Evolutionary conservation across 176 grass and related monocot genomes (phyloP).

Genomic region (Melocanna baccifera): DNA sequence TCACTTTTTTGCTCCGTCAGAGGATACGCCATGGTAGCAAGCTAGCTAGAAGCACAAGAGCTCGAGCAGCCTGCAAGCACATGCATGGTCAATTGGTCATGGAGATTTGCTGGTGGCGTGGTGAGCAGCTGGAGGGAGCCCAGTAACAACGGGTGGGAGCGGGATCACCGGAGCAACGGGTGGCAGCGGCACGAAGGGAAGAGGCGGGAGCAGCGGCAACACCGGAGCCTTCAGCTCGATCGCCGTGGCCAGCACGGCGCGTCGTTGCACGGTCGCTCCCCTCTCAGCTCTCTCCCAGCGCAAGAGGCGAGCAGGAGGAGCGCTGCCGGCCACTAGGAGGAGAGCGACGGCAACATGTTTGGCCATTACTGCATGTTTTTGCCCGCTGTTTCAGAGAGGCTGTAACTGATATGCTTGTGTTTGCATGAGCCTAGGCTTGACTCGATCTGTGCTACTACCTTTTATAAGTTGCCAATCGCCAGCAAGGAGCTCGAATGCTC

Average conservation of each 20-base stretch:
- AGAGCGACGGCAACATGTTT: background rate
- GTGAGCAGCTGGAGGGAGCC: background rate
- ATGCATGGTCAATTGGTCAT: background rate
- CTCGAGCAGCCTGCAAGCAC: background rate
- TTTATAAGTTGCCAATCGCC: too few species aligned
- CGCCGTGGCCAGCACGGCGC: background rate
- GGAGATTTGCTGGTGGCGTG: background rate
- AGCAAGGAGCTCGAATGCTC: too few species aligned
- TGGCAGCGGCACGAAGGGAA: background rate
- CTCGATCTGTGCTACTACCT: too few species aligned
- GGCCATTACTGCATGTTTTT: background rate
- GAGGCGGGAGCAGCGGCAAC: background rate
- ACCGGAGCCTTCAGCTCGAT: background rate
- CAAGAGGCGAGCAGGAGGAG: background rate
- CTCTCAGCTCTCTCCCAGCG: background rate
- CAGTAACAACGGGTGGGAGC: background rate
- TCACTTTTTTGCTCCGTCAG: too few species aligned
- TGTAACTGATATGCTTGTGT: too few species aligned
- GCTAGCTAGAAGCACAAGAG: background rate
- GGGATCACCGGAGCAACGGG: background rate
- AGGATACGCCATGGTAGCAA: too few species aligned
- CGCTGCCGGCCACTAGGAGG: background rate
- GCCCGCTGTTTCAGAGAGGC: too few species aligned
- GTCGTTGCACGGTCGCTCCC: background rate
- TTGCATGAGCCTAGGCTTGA: too few species aligned